phyloP scores from a whole-genome alignment of 371 early-diverging fungal species.

The Apophysomyces ossiformis region DNA sequence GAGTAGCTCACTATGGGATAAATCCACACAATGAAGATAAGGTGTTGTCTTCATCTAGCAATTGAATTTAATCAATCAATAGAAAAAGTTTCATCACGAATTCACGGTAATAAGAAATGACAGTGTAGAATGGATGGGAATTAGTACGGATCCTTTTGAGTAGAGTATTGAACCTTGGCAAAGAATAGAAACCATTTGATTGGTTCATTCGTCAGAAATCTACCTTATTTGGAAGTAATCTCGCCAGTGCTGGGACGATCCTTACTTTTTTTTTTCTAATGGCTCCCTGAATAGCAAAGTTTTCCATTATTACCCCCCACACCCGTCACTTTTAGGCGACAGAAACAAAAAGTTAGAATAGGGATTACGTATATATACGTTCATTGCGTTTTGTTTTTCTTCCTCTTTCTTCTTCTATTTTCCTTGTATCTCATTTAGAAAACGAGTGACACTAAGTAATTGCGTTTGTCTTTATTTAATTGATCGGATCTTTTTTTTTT shows the following conservation, averaged over 20 bases:
- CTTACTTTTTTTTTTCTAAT: no score
- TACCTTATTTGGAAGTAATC: background rate
- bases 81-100: no score
- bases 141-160: no score
- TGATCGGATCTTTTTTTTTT: background rate
- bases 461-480: no score
- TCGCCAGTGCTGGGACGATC: background rate
- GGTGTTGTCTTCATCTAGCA: no score
- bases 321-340: background rate
- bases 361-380: background rate
- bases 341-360: background rate
- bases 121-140: no score
- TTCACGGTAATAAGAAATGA: no score
- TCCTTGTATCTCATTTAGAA: background rate
- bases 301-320: no score
- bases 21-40: no score
- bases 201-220: slow-evolving; percentile 15
- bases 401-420: background rate
- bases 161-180: background rate
- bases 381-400: background rate
- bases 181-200: background rate
- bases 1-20: no score
- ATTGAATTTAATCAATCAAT: no score
- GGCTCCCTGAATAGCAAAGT: no score
- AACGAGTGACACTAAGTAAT: background rate